A percentile compares a stretch with the other conserved stretches of the same genome.
These are phyloP conservation scores for Sporothrix humicola DNA, from an alignment of 2,329 filamentous ascomycete species.

Conservation along the genomic window DNA sequence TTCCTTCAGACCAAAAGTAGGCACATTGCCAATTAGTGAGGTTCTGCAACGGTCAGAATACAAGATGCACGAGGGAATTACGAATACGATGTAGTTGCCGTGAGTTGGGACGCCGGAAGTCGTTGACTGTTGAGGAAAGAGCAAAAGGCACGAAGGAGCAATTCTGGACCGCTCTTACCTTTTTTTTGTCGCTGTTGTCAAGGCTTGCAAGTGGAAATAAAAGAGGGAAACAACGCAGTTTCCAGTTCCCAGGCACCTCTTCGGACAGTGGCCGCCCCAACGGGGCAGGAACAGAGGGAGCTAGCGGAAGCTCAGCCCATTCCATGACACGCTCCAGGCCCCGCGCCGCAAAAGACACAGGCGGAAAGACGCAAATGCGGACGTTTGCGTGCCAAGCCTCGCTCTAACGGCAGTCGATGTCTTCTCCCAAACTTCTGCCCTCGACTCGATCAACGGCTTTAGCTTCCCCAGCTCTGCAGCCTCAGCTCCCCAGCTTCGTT, in stretches of 20 bases:
- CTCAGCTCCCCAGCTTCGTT: not conserved
- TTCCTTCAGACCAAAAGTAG: no score
- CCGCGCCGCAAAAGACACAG: not conserved
- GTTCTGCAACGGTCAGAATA: not conserved
- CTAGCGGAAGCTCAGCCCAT: slow-evolving; percentile 4
- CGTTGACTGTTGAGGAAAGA: not conserved
- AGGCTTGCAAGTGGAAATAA: not conserved
- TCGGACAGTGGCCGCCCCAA: not conserved
- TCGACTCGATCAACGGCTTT: not conserved
- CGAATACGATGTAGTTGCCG: slow-evolving; percentile 3
- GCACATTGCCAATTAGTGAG: no score
- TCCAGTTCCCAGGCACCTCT: not conserved
- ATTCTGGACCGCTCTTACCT: slow-evolving; percentile 2
- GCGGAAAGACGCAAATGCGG: not conserved
- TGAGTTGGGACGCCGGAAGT: not conserved
- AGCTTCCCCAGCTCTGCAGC: not conserved
- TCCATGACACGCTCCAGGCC: not conserved
- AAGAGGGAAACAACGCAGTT: not conserved
- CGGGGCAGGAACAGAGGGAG: not conserved
- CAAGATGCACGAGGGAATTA: not conserved
- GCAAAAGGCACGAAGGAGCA: not conserved
- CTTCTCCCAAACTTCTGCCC: not conserved
- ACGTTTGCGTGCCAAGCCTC: slow-evolving; percentile 21
- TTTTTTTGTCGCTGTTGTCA: not conserved
- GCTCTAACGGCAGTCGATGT: not conserved